Evolutionary conservation across 2,329 filamentous ascomycete species (phyloP), one percentile per base, ranked within the genome.

Genomic region (Graphilbum fragrans): DNA sequence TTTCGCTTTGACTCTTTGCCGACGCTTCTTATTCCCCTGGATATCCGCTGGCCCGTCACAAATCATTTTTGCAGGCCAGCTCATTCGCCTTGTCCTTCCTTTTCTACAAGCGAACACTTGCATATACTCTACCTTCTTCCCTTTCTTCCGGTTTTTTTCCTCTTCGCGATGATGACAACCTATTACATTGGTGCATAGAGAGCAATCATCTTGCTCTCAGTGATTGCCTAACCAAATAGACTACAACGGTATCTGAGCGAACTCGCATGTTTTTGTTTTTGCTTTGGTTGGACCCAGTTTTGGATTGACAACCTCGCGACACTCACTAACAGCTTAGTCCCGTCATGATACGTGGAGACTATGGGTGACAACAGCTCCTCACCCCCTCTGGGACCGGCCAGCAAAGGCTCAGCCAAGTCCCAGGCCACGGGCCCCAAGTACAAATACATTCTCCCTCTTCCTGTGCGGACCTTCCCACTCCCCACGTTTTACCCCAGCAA

Each of bases 171-270:
- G 77, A 82, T 81, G 77, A 81, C 70, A 72, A 62, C 61, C 52
- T 60, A 63, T 57, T 60, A 54, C 58, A 53, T 51, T 54, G 60
- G 69, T 67, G 68, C 74, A 65, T 68, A 79, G 72, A 73, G 70
- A 66, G 65, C 60, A 66, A 66, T 70, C 70, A 68, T 69, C 60
- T 66, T 63, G 67, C 57, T 66, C 73, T 75, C 72, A 50, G 63
- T 81, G 77, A 70, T 64, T 63, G 74, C 70, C 67, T 67, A 72
- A 71, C 56, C 60, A 62, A 76, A 80, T 82, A 83, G 84, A 92
- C 85, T 92, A 92, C 84, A 90, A 92, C 85, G 85, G 85, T 92
- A 92, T 92, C 85, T 92, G 85, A 92, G 74, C 72, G 68, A 68
- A 61, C 55, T 38, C 7, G 5, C 17, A 20, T 22, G 11, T 17